These are phyloP conservation scores for Phytopythium cucurbitacearum DNA, from an alignment of 352 stramenopile genomes.

Conservation along the genomic window DNA sequence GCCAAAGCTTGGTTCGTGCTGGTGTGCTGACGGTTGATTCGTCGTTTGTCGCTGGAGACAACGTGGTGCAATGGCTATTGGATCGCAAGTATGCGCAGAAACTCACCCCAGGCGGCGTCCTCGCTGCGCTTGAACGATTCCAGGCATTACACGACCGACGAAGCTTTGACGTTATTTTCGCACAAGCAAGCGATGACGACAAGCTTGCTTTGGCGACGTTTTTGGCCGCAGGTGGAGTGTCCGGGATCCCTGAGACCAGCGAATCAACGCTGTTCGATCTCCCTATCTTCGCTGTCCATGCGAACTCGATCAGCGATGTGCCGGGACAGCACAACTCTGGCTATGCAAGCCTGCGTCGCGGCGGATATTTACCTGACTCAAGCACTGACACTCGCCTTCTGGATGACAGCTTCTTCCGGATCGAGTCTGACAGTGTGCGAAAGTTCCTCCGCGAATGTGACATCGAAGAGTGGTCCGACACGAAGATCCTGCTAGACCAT, in stretches of 20 bases:
- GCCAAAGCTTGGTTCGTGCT: slow-evolving; percentile 29
- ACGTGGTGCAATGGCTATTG: slow-evolving; percentile 39
- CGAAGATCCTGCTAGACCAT: slow-evolving; percentile 51
- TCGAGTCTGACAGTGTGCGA: slow-evolving; percentile 23
- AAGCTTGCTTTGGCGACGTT: slow-evolving; percentile 34
- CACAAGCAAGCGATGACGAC: slow-evolving; percentile 15
- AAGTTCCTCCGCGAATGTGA: slow-evolving; percentile 45
- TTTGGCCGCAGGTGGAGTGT: slow-evolving; percentile 31
- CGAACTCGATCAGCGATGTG: slow-evolving; percentile 1
- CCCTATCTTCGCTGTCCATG: slow-evolving; percentile 42
- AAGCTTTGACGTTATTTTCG: slow-evolving; percentile 40
- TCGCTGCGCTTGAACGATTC: slow-evolving; percentile 29
- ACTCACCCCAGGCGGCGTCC: slow-evolving; percentile 37
- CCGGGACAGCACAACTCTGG: background rate
- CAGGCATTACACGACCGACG: slow-evolving; percentile 22
- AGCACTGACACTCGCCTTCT: slow-evolving; percentile 43
- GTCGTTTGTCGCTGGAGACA: slow-evolving; percentile 34
- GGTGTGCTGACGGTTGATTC: slow-evolving; percentile 41
- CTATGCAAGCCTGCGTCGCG: slow-evolving; percentile 27
- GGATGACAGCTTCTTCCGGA: slow-evolving; percentile 44
- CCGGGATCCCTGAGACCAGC: slow-evolving; percentile 27
- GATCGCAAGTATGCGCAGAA: slow-evolving; percentile 33
- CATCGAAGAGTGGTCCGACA: slow-evolving; percentile 52
- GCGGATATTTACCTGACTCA: slow-evolving; percentile 32
- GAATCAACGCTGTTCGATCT: slow-evolving; percentile 38